A percentile compares a stretch with the other conserved stretches of the same genome.
phyloP scores from a whole-genome alignment of 2,329 filamentous ascomycete species.

The Mollisia scopiformis region DNA sequence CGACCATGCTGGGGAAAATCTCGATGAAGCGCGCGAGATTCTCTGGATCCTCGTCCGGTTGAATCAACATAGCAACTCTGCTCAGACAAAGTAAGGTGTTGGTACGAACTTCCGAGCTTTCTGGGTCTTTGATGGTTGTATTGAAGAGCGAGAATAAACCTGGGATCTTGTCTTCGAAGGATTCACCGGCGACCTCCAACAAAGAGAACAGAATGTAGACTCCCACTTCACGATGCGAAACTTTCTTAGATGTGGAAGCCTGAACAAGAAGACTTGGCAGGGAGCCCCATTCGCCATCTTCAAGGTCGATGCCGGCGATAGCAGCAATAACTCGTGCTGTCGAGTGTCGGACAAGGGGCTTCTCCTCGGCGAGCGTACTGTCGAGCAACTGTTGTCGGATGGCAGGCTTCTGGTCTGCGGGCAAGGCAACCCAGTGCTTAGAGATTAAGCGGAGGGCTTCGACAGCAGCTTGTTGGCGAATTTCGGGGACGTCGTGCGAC shows the following conservation, averaged over 20 bases:
- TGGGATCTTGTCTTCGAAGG: conserved; percentile 79
- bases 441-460: conserved; percentile 81
- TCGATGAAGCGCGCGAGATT: conserved; percentile 76
- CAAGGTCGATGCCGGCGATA: conserved; percentile 84
- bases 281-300: conserved; percentile 83
- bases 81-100: conserved; percentile 93
- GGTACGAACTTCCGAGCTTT: conserved; percentile 90
- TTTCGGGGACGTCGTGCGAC: conserved; percentile 64
- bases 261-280: conserved; percentile 79
- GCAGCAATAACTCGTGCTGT: conserved; percentile 85
- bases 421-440: conserved; percentile 82
- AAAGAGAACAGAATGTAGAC: conserved; percentile 93
- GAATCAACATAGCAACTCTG: conserved; percentile 83
- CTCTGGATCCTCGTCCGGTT: conserved; percentile 81
- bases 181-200: conserved; percentile 83
- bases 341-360: conserved; percentile 79
- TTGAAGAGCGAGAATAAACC: conserved; percentile 83
- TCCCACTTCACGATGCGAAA: conserved; percentile 84
- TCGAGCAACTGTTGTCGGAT: conserved; percentile 84
- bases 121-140: conserved; percentile 85
- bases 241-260: conserved; percentile 74
- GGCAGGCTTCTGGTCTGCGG: conserved; percentile 75
- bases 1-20: conserved; percentile 85
- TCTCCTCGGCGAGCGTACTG: conserved; percentile 78
- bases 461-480: conserved; percentile 88